Conservation (phyloP, 2,329 filamentous ascomycete genomes). For the Pseudogymnoascus sp. region DNA sequence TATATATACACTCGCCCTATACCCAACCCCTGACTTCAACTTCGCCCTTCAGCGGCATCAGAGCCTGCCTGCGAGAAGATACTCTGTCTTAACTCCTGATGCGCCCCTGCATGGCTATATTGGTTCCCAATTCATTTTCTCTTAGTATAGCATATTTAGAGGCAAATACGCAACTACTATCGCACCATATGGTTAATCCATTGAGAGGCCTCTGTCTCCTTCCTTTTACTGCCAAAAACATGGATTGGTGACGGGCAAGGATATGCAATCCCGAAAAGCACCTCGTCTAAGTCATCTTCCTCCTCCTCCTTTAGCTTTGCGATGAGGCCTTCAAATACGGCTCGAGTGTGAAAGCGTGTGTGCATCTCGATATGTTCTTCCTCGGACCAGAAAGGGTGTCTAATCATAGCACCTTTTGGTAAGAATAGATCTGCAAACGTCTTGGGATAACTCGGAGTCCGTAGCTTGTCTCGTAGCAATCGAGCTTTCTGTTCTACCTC, state of each 20-base stretch:
- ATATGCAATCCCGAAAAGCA: slow-evolving; percentile 15
- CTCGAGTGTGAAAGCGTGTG: slow-evolving; percentile 7
- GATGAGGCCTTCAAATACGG: slow-evolving; percentile 10
- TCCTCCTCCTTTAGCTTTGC: slow-evolving; percentile 8
- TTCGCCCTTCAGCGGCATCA: background rate
- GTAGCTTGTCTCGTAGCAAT: slow-evolving; percentile 4
- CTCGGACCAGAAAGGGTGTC: slow-evolving; percentile 10
- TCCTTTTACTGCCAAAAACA: background rate
- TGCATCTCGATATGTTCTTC: slow-evolving; percentile 12
- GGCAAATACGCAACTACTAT: background rate
- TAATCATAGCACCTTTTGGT: background rate
- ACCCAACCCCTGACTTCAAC: background rate
- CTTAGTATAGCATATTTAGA: background rate
- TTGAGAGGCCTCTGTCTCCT: background rate
- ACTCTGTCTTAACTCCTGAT: background rate
- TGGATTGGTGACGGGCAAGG: slow-evolving; percentile 6
- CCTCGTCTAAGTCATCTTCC: slow-evolving; percentile 9
- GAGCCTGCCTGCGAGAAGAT: background rate
- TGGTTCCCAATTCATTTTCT: background rate
- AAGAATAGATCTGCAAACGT: slow-evolving; percentile 1
- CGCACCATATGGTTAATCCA: background rate
- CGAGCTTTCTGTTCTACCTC: slow-evolving; percentile 13
- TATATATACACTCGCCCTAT: background rate
- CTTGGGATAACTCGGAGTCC: background rate
- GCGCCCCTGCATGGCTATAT: background rate